Percentiles rank a stretch among this genome's conserved stretches.
Conservation (phyloP, 2,329 filamentous ascomycete genomes). For the Fusarium phyllophilum region DNA sequence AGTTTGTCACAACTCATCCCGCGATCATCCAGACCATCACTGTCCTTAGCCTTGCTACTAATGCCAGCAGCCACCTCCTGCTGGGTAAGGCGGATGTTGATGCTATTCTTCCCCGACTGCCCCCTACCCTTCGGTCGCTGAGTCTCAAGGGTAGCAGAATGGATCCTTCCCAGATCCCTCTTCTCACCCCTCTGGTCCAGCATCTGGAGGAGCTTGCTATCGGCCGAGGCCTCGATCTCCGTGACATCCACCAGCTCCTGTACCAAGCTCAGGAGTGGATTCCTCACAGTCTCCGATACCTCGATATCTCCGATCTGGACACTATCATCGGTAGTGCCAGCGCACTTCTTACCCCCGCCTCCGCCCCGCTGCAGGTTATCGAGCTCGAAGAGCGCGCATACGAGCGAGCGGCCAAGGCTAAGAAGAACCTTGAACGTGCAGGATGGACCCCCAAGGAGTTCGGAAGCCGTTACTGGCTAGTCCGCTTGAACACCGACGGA, state of each 20-base stretch:
- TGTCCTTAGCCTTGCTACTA: slow-evolving; percentile 78
- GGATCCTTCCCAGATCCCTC: slow-evolving; percentile 69
- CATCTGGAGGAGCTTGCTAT: slow-evolving; percentile 79
- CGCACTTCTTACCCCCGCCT: slow-evolving; percentile 65
- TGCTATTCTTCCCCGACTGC: slow-evolving; percentile 72
- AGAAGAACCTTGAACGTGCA: slow-evolving; percentile 66
- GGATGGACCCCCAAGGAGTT: slow-evolving; percentile 80
- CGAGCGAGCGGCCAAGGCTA: slow-evolving; percentile 70
- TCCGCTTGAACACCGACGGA: slow-evolving; percentile 60
- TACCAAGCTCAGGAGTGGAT: slow-evolving; percentile 57
- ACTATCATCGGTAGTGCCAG: slow-evolving; percentile 70
- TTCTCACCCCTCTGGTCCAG: slow-evolving; percentile 73
- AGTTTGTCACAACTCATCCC: slow-evolving; percentile 77
- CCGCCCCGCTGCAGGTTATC: slow-evolving; percentile 78
- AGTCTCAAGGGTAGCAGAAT: slow-evolving; percentile 81
- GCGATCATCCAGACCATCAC: slow-evolving; percentile 71
- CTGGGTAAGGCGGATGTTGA: slow-evolving; percentile 73
- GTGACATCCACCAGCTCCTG: slow-evolving; percentile 74
- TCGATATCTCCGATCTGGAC: slow-evolving; percentile 75
- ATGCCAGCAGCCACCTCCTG: slow-evolving; percentile 77
- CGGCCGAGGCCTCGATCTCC: slow-evolving; percentile 72
- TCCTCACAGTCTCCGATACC: slow-evolving; percentile 74
- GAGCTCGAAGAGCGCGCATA: slow-evolving; percentile 78
- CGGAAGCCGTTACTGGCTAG: slow-evolving; percentile 73
- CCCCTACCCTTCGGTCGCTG: slow-evolving; percentile 74